Conservation (phyloP, 2,329 filamentous ascomycete genomes). For the Fonsecaea monophora region DNA sequence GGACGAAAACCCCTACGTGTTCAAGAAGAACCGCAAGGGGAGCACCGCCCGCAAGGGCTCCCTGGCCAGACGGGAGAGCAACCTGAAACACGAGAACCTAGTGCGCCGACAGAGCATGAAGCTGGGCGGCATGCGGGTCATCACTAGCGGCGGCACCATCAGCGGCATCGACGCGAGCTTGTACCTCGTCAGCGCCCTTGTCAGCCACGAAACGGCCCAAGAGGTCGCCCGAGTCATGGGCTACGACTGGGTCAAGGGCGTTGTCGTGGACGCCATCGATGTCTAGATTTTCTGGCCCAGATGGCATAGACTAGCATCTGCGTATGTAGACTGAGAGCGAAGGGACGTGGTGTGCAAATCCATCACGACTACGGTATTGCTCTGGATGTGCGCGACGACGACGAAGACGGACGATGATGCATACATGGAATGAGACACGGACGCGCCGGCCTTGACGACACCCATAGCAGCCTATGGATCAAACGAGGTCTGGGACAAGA, state of each 20-base stretch:
- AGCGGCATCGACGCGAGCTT: conserved; percentile 82
- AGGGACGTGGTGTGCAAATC: no score
- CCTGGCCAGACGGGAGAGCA: conserved; percentile 78
- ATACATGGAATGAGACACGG: not conserved
- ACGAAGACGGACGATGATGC: not conserved
- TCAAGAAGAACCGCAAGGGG: conserved; percentile 70
- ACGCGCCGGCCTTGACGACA: not conserved
- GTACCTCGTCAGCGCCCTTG: conserved; percentile 84
- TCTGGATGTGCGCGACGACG: no score
- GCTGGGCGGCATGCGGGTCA: conserved; percentile 71
- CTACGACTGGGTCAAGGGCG: conserved; percentile 69
- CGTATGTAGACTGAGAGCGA: not conserved
- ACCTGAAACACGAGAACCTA: conserved; percentile 78
- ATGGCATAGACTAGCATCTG: not conserved
- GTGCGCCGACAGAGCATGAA: conserved; percentile 78
- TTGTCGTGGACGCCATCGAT: conserved; percentile 41
- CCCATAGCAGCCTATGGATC: conserved; percentile 20
- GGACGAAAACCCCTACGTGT: conserved; percentile 83
- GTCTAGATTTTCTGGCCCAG: conserved; percentile 33
- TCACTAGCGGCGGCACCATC: conserved; percentile 79
- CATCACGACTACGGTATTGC: no score
- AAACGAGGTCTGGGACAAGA: not conserved
- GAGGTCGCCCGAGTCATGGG: conserved; percentile 78
- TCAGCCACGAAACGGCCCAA: conserved; percentile 75
- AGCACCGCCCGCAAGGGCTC: conserved; percentile 77